phyloP scores from a whole-genome alignment of 202 grass and related monocot species.

The Carex sylvatica region DNA sequence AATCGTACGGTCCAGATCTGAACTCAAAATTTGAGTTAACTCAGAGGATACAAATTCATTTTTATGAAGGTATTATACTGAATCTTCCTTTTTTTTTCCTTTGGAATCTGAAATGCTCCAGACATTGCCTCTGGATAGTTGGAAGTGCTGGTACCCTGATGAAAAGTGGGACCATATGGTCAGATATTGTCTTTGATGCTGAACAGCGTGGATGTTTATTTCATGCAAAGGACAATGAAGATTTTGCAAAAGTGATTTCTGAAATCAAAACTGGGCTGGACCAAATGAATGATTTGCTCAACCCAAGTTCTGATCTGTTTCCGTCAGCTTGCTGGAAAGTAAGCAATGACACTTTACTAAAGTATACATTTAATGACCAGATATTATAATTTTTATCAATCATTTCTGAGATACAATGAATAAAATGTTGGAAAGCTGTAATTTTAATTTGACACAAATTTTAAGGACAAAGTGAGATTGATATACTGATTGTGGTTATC shows the following conservation, averaged over 20 bases:
- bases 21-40: too few relatives aligned
- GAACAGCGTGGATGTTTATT: slow-evolving; percentile 37
- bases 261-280: slow-evolving; percentile 54
- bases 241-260: slow-evolving; percentile 47
- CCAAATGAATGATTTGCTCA: slow-evolving; percentile 66
- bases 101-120: neutral
- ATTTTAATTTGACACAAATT: neutral
- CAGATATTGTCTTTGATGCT: slow-evolving; percentile 45
- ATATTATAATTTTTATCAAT: neutral
- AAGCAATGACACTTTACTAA: neutral
- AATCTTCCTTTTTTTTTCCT: too few relatives aligned
- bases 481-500: neutral
- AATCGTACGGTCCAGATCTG: too few relatives aligned
- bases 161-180: slow-evolving; percentile 62
- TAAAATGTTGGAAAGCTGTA: neutral
- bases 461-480: neutral
- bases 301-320: slow-evolving; percentile 51
- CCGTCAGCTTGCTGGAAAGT: slow-evolving; percentile 68
- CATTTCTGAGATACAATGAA: neutral
- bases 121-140: slow-evolving; percentile 78
- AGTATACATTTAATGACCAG: too few relatives aligned
- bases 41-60: neutral
- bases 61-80: neutral
- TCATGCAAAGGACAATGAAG: slow-evolving; percentile 40
- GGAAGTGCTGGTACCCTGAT: slow-evolving; percentile 51